Evolutionary conservation across 139 green algal species (phyloP).

Genomic region (Coccomyxa sp.): DNA sequence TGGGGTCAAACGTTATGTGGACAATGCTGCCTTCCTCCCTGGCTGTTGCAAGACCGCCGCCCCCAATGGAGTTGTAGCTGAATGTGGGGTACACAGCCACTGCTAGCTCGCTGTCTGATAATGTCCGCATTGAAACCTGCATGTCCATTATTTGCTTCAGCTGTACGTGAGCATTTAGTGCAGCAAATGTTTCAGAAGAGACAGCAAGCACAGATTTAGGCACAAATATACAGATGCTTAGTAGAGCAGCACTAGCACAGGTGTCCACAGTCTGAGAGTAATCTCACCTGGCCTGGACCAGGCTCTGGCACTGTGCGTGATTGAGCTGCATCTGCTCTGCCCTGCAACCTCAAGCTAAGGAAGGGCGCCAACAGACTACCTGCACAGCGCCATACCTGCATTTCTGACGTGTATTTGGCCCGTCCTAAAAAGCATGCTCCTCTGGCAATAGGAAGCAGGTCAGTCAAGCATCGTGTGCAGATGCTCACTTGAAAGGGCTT

Average conservation of each 20-base stretch:
- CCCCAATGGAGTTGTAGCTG: background rate
- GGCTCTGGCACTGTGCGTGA: too few species aligned
- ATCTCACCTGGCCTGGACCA: too few species aligned
- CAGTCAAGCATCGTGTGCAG: too few species aligned
- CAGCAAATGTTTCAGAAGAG: too few species aligned
- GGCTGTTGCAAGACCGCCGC: background rate
- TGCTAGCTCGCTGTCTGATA: background rate
- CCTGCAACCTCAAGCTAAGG: background rate
- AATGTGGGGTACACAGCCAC: background rate
- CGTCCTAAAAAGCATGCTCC: too few species aligned
- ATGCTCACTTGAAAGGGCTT: too few species aligned
- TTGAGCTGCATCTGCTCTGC: background rate
- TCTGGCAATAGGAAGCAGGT: too few species aligned
- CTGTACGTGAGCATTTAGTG: too few species aligned
- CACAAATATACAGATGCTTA: background rate
- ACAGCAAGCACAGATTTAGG: background rate
- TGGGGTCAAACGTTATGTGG: conserved; percentile 21
- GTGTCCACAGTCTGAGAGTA: too few species aligned
- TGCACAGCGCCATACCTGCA: background rate
- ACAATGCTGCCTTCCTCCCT: background rate
- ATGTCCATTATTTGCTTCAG: too few species aligned
- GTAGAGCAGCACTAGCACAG: too few species aligned
- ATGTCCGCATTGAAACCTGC: background rate
- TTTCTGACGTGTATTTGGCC: too few species aligned
- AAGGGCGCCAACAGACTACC: background rate